Evolutionary conservation across 164 flowering plant species (phyloP).

Genomic region (Vitis amurensis): DNA sequence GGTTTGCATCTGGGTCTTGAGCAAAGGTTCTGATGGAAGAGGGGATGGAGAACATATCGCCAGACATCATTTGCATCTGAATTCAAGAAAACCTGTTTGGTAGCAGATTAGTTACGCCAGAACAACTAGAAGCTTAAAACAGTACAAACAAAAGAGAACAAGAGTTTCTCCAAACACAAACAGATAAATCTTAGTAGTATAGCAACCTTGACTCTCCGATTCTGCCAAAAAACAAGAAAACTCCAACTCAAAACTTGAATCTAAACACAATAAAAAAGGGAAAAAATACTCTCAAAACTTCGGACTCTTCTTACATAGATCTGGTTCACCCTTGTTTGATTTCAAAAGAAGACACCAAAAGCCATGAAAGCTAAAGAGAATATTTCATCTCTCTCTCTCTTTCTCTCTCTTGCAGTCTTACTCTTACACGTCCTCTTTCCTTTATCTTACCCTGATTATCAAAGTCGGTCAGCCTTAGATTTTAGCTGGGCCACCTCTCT

Average conservation of each 20-base stretch:
- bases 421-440: slow-evolving; percentile 4
- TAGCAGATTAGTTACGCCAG: neutral
- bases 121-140: slow-evolving; percentile 14
- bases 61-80: slow-evolving; percentile 39
- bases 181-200: slow-evolving; percentile 27
- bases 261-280: slow-evolving; percentile 8
- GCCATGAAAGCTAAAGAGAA: slow-evolving; percentile 35
- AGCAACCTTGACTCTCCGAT: slow-evolving; percentile 17
- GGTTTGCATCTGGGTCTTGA: slow-evolving; percentile 29
- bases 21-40: slow-evolving; percentile 26
- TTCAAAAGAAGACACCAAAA: slow-evolving; percentile 45
- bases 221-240: slow-evolving; percentile 26
- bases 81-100: neutral
- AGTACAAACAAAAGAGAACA: slow-evolving; percentile 21
- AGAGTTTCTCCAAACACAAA: slow-evolving; percentile 27
- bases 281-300: slow-evolving; percentile 15
- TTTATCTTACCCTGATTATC: slow-evolving; percentile 21
- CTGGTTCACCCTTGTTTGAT: slow-evolving; percentile 23
- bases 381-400: slow-evolving; percentile 24
- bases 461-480: slow-evolving; percentile 40
- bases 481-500: slow-evolving; percentile 22
- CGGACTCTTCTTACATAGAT: slow-evolving; percentile 34
- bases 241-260: slow-evolving; percentile 22
- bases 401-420: slow-evolving; percentile 9
- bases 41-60: slow-evolving; percentile 42